Conservation (phyloP, 805 yeast genomes). For the Hanseniaspora clermontiae region DNA sequence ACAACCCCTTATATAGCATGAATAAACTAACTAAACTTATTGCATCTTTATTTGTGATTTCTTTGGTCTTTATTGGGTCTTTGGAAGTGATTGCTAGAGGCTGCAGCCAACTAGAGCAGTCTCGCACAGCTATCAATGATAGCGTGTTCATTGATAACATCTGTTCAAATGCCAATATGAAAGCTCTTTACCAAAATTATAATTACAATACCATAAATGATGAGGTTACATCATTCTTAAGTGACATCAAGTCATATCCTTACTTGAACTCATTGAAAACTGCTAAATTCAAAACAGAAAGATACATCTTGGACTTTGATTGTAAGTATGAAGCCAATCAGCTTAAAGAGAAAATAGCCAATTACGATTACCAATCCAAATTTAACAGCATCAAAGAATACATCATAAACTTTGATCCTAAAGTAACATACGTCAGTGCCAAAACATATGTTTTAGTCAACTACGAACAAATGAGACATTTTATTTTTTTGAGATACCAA, state of each 20-base stretch:
- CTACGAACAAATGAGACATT: constrained; percentile 3
- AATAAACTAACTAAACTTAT: not conserved
- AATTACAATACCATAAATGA: not conserved
- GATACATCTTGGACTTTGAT: not conserved
- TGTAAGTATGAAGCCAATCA: not conserved
- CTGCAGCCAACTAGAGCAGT: not conserved
- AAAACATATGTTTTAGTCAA: not conserved
- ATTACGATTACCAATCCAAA: not conserved
- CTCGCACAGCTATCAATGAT: not conserved
- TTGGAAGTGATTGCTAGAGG: not conserved
- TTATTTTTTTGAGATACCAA: constrained; percentile 5
- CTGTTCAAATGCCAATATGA: not conserved
- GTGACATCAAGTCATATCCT: not conserved
- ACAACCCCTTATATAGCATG: not conserved
- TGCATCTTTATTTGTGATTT: not conserved
- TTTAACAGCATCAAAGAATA: not conserved
- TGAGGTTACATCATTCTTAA: not conserved
- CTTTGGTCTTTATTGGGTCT: not conserved
- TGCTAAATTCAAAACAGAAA: not conserved
- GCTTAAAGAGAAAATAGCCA: not conserved
- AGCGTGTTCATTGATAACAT: not conserved
- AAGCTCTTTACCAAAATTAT: not conserved
- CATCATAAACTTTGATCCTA: not conserved
- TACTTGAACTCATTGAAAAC: not conserved
- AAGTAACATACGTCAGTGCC: not conserved